phyloP scores from a whole-genome alignment of 2,329 filamentous ascomycete genomes.

The Xylaria multiplex region DNA sequence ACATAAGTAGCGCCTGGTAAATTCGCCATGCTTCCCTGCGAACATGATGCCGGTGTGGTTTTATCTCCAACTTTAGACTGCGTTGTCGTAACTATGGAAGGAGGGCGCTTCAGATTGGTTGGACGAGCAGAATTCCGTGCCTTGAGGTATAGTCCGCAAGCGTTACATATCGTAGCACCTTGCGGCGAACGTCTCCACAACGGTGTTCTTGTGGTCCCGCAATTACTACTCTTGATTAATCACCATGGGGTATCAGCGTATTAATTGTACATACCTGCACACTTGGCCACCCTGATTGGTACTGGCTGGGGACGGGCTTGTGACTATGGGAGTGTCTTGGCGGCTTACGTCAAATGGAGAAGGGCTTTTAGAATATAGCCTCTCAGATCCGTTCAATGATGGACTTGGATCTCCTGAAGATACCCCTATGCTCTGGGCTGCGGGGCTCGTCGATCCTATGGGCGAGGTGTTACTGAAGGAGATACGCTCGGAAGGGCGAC shows the following conservation, averaged over 20 bases:
- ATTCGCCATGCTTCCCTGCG: slow-evolving; percentile 53
- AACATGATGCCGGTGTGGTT: slow-evolving; percentile 51
- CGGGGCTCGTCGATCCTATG: slow-evolving; percentile 43
- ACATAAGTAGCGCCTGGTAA: slow-evolving; percentile 74
- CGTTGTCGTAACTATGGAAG: slow-evolving; percentile 59
- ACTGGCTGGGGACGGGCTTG: slow-evolving; percentile 35
- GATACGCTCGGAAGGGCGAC: slow-evolving; percentile 41
- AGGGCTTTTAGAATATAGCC: slow-evolving; percentile 47
- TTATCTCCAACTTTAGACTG: slow-evolving; percentile 57
- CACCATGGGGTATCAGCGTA: background rate
- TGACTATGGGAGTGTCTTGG: slow-evolving; percentile 37
- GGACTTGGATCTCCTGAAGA: slow-evolving; percentile 46
- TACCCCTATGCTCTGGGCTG: slow-evolving; percentile 42
- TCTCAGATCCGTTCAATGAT: slow-evolving; percentile 46
- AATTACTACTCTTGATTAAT: slow-evolving; percentile 73
- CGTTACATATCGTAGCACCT: slow-evolving; percentile 96
- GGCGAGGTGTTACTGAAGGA: slow-evolving; percentile 38
- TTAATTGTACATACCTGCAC: slow-evolving; percentile 47
- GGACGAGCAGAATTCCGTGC: slow-evolving; percentile 91
- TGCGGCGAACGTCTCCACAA: slow-evolving; percentile 93
- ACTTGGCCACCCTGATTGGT: slow-evolving; percentile 47
- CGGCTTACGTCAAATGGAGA: slow-evolving; percentile 45
- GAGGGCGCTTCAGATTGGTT: slow-evolving; percentile 85
- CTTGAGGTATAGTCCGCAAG: slow-evolving; percentile 93
- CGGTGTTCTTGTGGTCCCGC: slow-evolving; percentile 90